Evolutionary conservation across 805 yeast species (phyloP).

Genomic region (Pichia kluyveri): DNA sequence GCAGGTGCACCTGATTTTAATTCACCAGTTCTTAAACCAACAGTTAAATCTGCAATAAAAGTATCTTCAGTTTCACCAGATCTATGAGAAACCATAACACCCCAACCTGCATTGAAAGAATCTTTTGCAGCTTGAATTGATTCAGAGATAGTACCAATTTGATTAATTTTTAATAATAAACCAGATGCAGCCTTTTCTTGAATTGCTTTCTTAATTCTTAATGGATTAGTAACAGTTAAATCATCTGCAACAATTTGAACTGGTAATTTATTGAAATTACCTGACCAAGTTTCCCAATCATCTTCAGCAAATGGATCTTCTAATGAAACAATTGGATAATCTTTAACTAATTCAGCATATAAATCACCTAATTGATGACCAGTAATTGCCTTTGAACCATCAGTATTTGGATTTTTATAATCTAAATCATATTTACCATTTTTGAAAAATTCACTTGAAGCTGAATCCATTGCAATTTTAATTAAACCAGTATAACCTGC

Average conservation of each 20-base stretch:
- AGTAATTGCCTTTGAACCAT: conserved; percentile 81
- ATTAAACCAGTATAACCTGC: conserved; percentile 96
- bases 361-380: conserved; percentile 81
- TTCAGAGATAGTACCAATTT: conserved; percentile 94
- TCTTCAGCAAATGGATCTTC: conserved; percentile 99
- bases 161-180: conserved; percentile 95
- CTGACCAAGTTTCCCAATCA: conserved; percentile 98
- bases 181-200: conserved; percentile 95
- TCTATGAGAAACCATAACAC: conserved; percentile 99
- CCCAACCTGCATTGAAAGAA: conserved; percentile 96
- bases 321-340: conserved; percentile 95
- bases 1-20: conserved; percentile 99
- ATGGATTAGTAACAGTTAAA: conserved; percentile 97
- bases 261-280: conserved; percentile 67
- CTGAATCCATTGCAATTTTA: conserved; percentile 90
- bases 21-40: conserved; percentile 98
- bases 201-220: conserved; percentile 89
- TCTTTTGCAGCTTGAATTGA: conserved; percentile 95
- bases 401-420: conserved; percentile 95
- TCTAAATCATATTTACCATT: conserved; percentile 97
- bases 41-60: conserved; percentile 94
- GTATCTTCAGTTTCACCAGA: conserved; percentile 99
- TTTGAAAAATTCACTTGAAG: conserved; percentile 95
- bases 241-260: conserved; percentile 96
- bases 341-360: conserved; percentile 70